Evolutionary conservation across 225 moss, liverwort and hornwort species (phyloP).

Genomic region (Sphagnum tenellum): DNA sequence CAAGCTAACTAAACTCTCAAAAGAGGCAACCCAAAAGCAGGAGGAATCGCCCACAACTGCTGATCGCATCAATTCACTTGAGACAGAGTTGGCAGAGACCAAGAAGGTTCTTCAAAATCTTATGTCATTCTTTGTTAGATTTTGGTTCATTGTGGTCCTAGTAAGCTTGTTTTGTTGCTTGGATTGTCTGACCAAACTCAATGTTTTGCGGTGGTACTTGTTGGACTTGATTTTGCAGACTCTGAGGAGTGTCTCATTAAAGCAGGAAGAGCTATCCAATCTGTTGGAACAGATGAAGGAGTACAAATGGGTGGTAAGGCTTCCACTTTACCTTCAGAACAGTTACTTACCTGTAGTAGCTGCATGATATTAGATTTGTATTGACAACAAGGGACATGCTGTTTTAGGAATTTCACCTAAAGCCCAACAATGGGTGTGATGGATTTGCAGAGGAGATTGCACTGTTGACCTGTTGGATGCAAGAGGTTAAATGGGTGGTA

Average conservation of each 20-base stretch:
- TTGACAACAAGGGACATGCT: too few relatives aligned
- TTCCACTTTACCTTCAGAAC: too few relatives aligned
- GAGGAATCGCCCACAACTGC: slow-evolving; percentile 5
- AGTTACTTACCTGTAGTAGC: too few relatives aligned
- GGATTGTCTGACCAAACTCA: slow-evolving; percentile 11
- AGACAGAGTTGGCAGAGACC: slow-evolving; percentile 44
- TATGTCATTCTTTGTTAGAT: not conserved
- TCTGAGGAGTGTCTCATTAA: slow-evolving; percentile 34
- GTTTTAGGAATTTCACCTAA: too few relatives aligned
- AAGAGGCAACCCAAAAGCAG: slow-evolving; percentile 10
- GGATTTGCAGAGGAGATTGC: too few relatives aligned
- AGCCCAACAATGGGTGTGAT: too few relatives aligned
- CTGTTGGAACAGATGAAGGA: slow-evolving; percentile 34
- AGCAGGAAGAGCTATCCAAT: slow-evolving; percentile 53
- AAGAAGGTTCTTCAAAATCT: slow-evolving; percentile 18
- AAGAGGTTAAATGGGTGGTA: too few relatives aligned
- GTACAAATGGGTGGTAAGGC: slow-evolving; percentile 26
- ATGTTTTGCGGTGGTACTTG: not conserved
- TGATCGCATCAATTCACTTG: slow-evolving; percentile 24
- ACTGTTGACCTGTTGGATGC: too few relatives aligned
- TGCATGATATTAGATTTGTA: too few relatives aligned
- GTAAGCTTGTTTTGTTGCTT: not conserved
- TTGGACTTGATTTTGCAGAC: slow-evolving; percentile 17
- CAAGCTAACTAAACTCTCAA: slow-evolving; percentile 14
- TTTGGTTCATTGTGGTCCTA: too few relatives aligned